These are phyloP conservation scores for Trichocomaceae sp. DNA, from an alignment of 2,329 filamentous ascomycete species.

Conservation along the genomic window DNA sequence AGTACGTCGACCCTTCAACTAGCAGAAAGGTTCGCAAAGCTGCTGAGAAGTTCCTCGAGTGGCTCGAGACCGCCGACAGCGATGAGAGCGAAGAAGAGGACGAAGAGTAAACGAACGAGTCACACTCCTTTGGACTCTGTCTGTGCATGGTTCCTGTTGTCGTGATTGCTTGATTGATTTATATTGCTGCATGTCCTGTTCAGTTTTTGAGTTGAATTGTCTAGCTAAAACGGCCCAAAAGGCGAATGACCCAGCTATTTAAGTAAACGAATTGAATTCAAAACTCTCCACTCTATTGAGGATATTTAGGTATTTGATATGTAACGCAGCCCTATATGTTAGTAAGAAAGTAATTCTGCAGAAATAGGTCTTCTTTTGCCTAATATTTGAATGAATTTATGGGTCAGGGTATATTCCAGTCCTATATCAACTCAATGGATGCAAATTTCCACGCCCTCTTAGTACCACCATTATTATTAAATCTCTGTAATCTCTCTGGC, in stretches of 20 bases:
- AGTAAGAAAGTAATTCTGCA: background rate
- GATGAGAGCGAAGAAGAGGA: slow-evolving; percentile 59
- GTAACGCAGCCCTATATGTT: background rate
- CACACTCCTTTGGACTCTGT: background rate
- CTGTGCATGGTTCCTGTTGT: background rate
- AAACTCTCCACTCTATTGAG: background rate
- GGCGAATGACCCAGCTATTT: background rate
- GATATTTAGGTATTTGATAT: background rate
- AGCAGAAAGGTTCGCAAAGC: slow-evolving; percentile 96
- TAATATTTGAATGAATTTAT: background rate
- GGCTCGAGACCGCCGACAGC: slow-evolving; percentile 80
- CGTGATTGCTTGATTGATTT: background rate
- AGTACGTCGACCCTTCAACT: slow-evolving; percentile 82
- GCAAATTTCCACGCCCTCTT: slow-evolving; percentile 27
- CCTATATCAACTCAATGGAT: slow-evolving; percentile 18
- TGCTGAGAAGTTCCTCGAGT: slow-evolving; percentile 86
- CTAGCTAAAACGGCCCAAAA: background rate
- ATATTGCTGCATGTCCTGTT: background rate
- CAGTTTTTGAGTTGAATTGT: background rate
- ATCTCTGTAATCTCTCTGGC: slow-evolving; percentile 22
- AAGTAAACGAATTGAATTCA: background rate
- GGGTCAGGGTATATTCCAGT: background rate
- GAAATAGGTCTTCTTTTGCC: background rate
- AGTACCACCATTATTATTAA: slow-evolving; percentile 20
- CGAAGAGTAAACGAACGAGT: background rate